These are phyloP conservation scores for Zygosaccharomyces lentus DNA, from an alignment of 805 yeast genomes.

Conservation along the genomic window DNA sequence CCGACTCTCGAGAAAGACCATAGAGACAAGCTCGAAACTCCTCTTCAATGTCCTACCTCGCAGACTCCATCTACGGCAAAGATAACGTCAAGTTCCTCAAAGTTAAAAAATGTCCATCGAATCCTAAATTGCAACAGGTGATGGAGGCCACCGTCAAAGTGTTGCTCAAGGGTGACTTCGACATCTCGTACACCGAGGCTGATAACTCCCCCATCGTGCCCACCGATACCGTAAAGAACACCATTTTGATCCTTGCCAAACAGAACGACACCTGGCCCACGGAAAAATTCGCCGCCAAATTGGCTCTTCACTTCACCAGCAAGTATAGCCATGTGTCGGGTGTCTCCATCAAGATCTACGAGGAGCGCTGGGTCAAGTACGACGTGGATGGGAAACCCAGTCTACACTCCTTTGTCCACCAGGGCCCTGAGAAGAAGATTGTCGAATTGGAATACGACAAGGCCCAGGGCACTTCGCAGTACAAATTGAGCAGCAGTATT, in stretches of 20 bases:
- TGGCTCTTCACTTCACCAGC: constrained; percentile 73
- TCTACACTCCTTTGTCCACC: constrained; percentile 79
- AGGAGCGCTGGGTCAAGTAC: constrained; percentile 76
- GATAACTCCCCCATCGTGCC: constrained; percentile 89
- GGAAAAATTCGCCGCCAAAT: constrained; percentile 81
- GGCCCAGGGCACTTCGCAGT: constrained; percentile 45
- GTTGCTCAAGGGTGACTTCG: constrained; percentile 74
- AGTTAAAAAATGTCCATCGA: constrained; percentile 70
- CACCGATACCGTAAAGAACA: constrained; percentile 90
- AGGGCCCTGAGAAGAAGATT: constrained; percentile 76
- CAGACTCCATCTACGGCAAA: constrained; percentile 76
- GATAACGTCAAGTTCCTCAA: constrained; percentile 89
- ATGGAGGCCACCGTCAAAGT: constrained; percentile 80
- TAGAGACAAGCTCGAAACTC: no score
- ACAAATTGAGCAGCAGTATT: constrained; percentile 59
- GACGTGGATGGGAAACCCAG: constrained; percentile 70
- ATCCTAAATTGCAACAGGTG: constrained; percentile 74
- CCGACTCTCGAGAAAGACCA: no score
- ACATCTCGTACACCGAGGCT: constrained; percentile 76
- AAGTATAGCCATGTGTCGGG: constrained; percentile 78
- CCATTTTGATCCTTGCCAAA: constrained; percentile 78
- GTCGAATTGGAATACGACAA: constrained; percentile 48
- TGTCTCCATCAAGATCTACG: constrained; percentile 60
- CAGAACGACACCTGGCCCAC: constrained; percentile 83
- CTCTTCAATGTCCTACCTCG: constrained; percentile 24